Base-by-base conservation (phyloP, 2,329 filamentous ascomycete genomes). In the Cladorrhinum sp. region DNA sequence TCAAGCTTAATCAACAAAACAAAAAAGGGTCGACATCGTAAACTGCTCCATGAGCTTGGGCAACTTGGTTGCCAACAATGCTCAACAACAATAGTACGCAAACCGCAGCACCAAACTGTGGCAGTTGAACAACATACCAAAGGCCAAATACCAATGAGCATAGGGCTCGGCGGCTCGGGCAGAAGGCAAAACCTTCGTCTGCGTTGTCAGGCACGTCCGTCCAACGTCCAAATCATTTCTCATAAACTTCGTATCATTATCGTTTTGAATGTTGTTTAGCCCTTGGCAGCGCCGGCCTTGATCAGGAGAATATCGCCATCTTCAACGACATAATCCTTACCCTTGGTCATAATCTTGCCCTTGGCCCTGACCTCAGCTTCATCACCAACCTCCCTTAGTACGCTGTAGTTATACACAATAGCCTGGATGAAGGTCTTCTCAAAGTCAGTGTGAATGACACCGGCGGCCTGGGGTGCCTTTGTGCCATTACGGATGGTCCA, bases 341-440 rank as follows among this genome's bases (percentile, higher is more conserved):
- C 95, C 84, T 99, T 99, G 61, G 93, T 98, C 88, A 96, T 91
- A 67, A 99, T 77, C 82, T 99, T 99, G 71, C 95, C 95, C 77
- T 93, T 93, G 24, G 93, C 85, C 82, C 66, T 96, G 67, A 97
- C 90, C 67, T 90, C 85, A 23, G 86, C 81, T 80, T 99, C 95
- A 66, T 96, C 92, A 56, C 93, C 93, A 53, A 90, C 80, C 77
- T 98, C 95, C 79, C 89, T 92, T 57, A 99, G 80, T 1, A 83
- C 78, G 24, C 74, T 81, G 78, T 86, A 99, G 80, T 96, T 98
- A 80, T 96, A 98, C 27, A 97, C 92, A 65, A 99, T 84, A 65
- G 84, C 90, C 79, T 99, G 96, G 70, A 99, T 99, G 75, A 99
- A 99, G 0, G 96, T 99, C 87, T 99, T 99, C 78, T 99, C 95